Percentiles rank a stretch among this genome's conserved stretches.
These are phyloP conservation scores for Puccinia triticina DNA, from an alignment of 1,284 basidiomycete species.

Conservation along the genomic window DNA sequence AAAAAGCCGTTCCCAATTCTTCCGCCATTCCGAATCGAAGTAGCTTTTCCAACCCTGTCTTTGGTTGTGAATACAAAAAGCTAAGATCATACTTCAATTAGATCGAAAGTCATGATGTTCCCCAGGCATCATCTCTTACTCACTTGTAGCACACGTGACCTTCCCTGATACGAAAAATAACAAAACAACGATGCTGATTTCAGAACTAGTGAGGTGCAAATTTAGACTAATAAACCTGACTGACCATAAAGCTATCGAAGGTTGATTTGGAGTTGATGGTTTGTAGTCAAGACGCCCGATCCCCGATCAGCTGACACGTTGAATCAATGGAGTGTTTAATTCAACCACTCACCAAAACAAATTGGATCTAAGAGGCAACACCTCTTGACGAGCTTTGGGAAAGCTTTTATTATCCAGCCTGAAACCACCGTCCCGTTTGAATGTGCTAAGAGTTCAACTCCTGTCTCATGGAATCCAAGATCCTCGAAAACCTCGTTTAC, in stretches of 20 bases:
- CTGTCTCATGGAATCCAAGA: constrained; percentile 19
- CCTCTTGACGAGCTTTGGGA: constrained; percentile 44
- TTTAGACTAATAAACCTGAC: neutral
- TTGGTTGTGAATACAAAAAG: constrained; percentile 46
- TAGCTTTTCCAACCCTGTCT: constrained; percentile 38
- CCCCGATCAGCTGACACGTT: neutral
- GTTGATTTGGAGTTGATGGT: neutral
- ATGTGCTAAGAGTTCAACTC: constrained; percentile 45
- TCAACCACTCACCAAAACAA: constrained; percentile 56
- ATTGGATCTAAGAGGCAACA: constrained; percentile 53
- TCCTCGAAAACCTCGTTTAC: constrained; percentile 9
- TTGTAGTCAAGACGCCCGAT: neutral
- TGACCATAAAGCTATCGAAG: constrained; percentile 42
- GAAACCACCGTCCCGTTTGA: constrained; percentile 41
- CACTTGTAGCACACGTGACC: constrained; percentile 47
- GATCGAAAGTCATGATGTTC: neutral
- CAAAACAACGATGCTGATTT: neutral
- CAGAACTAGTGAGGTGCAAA: neutral
- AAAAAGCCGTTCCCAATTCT: constrained; percentile 35
- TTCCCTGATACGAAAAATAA: constrained; percentile 31
- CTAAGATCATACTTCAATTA: constrained; percentile 10
- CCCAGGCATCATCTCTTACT: neutral
- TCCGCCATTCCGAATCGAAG: constrained; percentile 16
- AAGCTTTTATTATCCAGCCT: constrained; percentile 45
- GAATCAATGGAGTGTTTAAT: neutral